A percentile compares a stretch with the other conserved stretches of the same genome.
Conservation (phyloP, 108 stramenopile species). For the Cyclotella choctawhatcheeana region DNA sequence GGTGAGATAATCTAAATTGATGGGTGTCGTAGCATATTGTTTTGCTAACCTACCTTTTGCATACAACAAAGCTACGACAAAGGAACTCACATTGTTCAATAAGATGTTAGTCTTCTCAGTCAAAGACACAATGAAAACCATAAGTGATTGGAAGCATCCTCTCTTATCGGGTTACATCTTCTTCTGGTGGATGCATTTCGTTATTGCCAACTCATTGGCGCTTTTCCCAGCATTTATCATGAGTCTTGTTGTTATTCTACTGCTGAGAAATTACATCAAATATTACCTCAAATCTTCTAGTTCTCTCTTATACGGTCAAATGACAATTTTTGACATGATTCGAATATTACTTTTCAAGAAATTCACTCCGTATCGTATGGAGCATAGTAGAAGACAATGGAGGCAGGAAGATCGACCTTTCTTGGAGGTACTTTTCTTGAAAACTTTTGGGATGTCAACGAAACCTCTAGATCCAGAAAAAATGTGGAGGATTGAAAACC, state of each 20-base stretch:
- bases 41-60: neutral
- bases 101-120: conserved; percentile 24
- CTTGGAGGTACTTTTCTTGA: conserved; percentile 10
- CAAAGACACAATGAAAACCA: conserved; percentile 35
- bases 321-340: conserved; percentile 58
- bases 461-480: conserved; percentile 2
- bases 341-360: conserved; percentile 33
- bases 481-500: conserved; percentile 52
- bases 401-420: conserved; percentile 1
- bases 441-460: neutral
- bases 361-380: conserved; percentile 45
- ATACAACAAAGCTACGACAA: conserved; percentile 23
- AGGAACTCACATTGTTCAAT: conserved; percentile 51
- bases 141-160: conserved; percentile 56
- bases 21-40: too few relatives aligned
- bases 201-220: conserved; percentile 39
- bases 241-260: conserved; percentile 38
- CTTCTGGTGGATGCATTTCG: conserved; percentile 64
- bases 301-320: conserved; percentile 52
- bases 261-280: conserved; percentile 53
- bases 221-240: conserved; percentile 53
- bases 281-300: conserved; percentile 50
- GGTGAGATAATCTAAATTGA: neutral
- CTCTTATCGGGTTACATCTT: conserved; percentile 53
- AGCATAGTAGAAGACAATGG: conserved; percentile 32